phyloP scores from a whole-genome alignment of 257 asterid genomes.

The Cynanchum wilfordii region DNA sequence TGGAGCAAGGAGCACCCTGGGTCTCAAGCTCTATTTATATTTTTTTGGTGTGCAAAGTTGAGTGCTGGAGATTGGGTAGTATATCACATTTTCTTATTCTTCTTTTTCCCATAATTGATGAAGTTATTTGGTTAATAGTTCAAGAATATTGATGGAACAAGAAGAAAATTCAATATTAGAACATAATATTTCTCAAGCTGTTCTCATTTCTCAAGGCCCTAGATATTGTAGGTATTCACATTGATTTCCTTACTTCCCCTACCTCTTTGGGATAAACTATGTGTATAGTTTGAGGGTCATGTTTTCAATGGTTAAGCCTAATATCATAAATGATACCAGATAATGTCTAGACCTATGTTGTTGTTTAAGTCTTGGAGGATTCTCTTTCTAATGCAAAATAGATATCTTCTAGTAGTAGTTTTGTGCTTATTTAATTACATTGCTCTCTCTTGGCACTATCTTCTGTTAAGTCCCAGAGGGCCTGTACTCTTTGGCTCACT shows the following conservation, averaged over 20 bases:
- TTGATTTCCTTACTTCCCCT: background rate
- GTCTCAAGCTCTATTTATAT: background rate
- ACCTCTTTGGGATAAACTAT: background rate
- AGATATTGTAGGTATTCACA: background rate
- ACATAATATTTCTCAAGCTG: background rate
- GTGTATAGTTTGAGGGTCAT: background rate
- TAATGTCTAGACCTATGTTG: no score
- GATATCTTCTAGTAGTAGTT: no score
- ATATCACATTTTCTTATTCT: background rate
- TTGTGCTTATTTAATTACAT: no score
- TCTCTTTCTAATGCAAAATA: background rate
- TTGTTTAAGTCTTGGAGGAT: background rate
- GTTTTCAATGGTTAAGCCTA: no score
- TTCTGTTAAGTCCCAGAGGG: background rate
- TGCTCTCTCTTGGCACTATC: no score
- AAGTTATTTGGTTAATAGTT: background rate
- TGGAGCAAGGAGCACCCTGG: background rate
- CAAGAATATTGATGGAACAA: background rate
- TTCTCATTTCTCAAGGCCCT: background rate
- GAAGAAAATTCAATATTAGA: conserved; percentile 1
- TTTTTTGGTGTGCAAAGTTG: background rate
- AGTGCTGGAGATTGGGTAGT: background rate
- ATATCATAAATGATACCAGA: no score
- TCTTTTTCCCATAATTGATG: background rate
- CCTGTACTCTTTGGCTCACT: background rate